Evolutionary conservation across 148 eudicot species (phyloP).

Genomic region (Nepenthes gracilis): DNA sequence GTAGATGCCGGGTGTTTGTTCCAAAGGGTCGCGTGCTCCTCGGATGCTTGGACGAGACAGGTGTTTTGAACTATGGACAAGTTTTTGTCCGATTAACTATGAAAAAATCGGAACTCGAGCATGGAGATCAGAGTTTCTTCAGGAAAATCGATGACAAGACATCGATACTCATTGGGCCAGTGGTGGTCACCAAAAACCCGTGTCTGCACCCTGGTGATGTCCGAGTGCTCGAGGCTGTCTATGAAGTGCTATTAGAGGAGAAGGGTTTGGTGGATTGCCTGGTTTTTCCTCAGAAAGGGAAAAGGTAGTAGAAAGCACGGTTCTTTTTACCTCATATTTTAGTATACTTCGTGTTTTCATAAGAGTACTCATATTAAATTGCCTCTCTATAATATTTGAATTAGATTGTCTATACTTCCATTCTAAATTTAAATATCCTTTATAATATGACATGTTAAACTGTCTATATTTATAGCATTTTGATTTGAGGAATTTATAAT

Average conservation of each 20-base stretch:
- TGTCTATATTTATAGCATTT: no score
- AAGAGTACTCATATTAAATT: not conserved
- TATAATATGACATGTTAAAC: no score
- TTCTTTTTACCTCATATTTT: not conserved
- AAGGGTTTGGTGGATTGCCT: conserved; percentile 66
- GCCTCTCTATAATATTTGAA: no score
- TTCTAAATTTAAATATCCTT: no score
- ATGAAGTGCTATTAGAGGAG: conserved; percentile 50
- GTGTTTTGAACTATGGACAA: conserved; percentile 75
- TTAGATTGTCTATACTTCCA: no score
- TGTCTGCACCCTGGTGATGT: conserved; percentile 98
- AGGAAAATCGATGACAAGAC: conserved; percentile 57
- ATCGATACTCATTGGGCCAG: conserved; percentile 53
- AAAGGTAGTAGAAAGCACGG: conserved; percentile 36
- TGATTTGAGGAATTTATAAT: no score
- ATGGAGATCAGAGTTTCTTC: conserved; percentile 35
- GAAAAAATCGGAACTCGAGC: conserved; percentile 44
- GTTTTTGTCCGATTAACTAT: conserved; percentile 67
- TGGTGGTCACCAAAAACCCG: conserved; percentile 94
- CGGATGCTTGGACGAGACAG: conserved; percentile 90
- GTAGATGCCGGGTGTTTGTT: conserved; percentile 73
- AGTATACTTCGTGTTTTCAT: not conserved
- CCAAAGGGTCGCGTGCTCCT: conserved; percentile 74
- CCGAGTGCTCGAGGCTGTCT: conserved; percentile 89
- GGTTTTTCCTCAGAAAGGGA: conserved; percentile 87